Conservation (phyloP, 306 rosid species). For the Casuarina glauca region DNA sequence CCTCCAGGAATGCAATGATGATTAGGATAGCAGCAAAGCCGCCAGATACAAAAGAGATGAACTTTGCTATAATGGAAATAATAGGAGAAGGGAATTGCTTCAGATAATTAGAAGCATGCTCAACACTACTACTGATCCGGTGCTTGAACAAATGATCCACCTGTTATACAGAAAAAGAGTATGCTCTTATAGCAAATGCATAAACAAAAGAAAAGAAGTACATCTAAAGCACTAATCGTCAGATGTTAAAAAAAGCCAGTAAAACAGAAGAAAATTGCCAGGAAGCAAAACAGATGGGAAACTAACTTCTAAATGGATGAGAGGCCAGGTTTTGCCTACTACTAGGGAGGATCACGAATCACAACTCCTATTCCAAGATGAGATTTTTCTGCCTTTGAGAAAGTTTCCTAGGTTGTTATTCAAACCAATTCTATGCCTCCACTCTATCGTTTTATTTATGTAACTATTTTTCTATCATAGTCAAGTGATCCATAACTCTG, state of each 20-base stretch:
- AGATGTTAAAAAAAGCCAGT: slow-evolving; percentile 10
- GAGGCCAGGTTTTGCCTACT: not conserved
- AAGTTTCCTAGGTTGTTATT: not conserved
- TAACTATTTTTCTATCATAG: not conserved
- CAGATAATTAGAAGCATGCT: slow-evolving; percentile 77
- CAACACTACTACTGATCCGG: slow-evolving; percentile 76
- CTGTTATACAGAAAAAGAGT: slow-evolving; percentile 38
- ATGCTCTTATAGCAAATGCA: slow-evolving; percentile 19
- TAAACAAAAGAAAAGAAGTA: slow-evolving; percentile 4
- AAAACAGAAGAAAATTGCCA: not conserved
- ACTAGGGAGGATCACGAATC: not conserved
- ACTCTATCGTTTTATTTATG: not conserved
- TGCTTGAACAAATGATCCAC: slow-evolving; percentile 96
- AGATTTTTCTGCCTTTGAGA: not conserved
- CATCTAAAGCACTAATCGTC: not conserved
- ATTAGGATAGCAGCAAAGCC: slow-evolving; percentile 94
- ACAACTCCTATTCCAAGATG: not conserved
- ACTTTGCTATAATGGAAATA: slow-evolving; percentile 74
- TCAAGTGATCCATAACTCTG: not conserved
- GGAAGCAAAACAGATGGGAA: not conserved
- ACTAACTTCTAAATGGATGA: not conserved
- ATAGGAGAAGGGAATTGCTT: slow-evolving; percentile 97
- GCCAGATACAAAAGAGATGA: slow-evolving; percentile 86
- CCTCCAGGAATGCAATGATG: slow-evolving; percentile 87
- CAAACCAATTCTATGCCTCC: not conserved